Base-by-base conservation (phyloP, 768 basidiomycete species). In the Infundibulicybe gibba region DNA sequence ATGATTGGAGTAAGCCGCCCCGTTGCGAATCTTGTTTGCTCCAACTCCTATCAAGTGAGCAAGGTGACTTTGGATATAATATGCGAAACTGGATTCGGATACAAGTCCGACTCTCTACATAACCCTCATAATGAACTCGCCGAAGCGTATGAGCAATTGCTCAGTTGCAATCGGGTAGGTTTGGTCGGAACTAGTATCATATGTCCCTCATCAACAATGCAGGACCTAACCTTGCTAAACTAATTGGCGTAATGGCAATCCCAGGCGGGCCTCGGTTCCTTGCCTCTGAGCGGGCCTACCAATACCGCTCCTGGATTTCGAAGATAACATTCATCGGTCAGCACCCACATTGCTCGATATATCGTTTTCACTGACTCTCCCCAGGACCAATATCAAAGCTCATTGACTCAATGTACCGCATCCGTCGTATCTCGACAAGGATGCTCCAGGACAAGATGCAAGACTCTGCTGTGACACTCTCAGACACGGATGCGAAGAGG, bases 51-150 rank as follows among this genome's bases (percentile, higher is more conserved):
- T 42, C 3, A 40, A 77, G 75, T 76, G 68, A 71, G 71, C 52
- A 77, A 75, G 61, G 72, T 70, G 0, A 77, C 77, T 0, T 65
- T 80, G 6, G 76, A 79, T 51, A 75, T 78, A 45, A 77, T 79
- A 39, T 77, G 75, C 58, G 64, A 65, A 6, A 73, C 77, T 9
- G 75, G 74, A 0, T 76, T 79, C 44, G 74, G 72, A 11, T 79
- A 79, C 54, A 57, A 63, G 32, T 50, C 75, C 6, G 69, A 77
- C 49, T 70, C 71, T 2, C 59, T 79, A 11, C 68, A 67, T 52
- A 62, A 75, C 47, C 71, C 76, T 1, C 56, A 71, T 45, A 75
- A 75, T 45, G 73, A 73, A 45, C 64, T 79, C 14, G 70, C 75
- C 8, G 62, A 67, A 30, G 75, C 77, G 6, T 79, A 75, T 47